Base-by-base conservation (phyloP, 306 rosid genomes). In the Adenanthera pavonina region DNA sequence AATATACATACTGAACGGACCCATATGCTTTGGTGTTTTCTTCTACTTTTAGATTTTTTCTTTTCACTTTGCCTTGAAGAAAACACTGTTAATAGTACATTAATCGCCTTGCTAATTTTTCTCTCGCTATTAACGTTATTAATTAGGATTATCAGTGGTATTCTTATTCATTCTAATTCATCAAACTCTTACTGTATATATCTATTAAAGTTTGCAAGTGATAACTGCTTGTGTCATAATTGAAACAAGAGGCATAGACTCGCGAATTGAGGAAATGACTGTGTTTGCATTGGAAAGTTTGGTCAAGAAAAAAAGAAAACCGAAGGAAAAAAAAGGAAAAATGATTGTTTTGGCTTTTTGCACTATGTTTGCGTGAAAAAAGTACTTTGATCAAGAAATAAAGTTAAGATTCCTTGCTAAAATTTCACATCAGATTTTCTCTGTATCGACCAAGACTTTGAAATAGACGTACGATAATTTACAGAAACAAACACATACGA, bases 21-120 rank as follows among this genome's bases (percentile, higher is more conserved):
- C 30, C 1, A 25, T 0, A 25, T 69, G 25, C 77, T 82, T 80
- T 77, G 82, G 51, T 64, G 80, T 83, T 86, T 85, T 81, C 75
- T 78, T 85, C 79, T 73, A 62, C 85, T 85, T 80, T 70, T 43
- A 65, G 84, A 82, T 85, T 87, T 89, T 84, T 80, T 89, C 41
- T 5, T 83, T 77, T 78, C 76, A n/a, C 75, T 78, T 82, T 62
- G 76, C 33, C 83, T 84, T 74, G 88, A 80, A 81, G 70, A 82
- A 72, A 88, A 77, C 81, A 74, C 80, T 66, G 25, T 77, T 53
- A n/a, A 82, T 36, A 52, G 48, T 72, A 13, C 76, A 85, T 73
- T 79, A 72, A 57, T 69, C 6, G 43, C 69, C 20, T 80, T 75
- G 81, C 71, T 73, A 25, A 25, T 25, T 25, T 84, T 56, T 41